Percentiles rank a stretch among this genome's conserved stretches.
Conservation (phyloP, 1,139 yeast species). For the Sugiyamaella paludigena region DNA sequence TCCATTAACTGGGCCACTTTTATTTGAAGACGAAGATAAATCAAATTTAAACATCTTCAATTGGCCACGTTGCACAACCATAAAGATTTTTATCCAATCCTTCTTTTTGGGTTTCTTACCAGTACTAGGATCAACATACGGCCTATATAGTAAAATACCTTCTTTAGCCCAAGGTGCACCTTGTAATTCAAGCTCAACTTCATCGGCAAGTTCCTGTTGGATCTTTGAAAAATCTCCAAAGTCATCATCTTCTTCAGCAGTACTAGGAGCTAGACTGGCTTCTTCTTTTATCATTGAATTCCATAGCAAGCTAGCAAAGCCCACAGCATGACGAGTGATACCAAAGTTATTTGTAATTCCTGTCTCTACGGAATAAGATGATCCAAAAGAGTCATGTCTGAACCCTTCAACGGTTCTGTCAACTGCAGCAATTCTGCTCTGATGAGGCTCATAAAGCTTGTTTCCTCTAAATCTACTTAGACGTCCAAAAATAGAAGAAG, state of each 20-base stretch:
- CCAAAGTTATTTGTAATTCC: constrained; percentile 27
- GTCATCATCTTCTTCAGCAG: constrained; percentile 24
- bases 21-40: constrained; percentile 10
- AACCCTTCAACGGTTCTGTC: constrained; percentile 23
- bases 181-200: constrained; percentile 59
- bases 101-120: constrained; percentile 34
- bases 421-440: constrained; percentile 26
- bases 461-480: constrained; percentile 24
- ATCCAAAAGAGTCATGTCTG: constrained; percentile 32
- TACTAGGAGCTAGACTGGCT: constrained; percentile 9
- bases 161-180: constrained; percentile 80
- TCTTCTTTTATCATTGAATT: constrained; percentile 36
- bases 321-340: constrained; percentile 34
- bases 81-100: constrained; percentile 36
- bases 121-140: constrained; percentile 39
- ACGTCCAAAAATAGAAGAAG: constrained; percentile 28
- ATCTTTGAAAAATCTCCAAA: constrained; percentile 33
- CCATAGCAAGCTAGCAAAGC: constrained; percentile 38
- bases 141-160: constrained; percentile 56
- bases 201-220: constrained; percentile 40
- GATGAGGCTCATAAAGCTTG: constrained; percentile 24
- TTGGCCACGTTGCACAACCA: constrained; percentile 40
- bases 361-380: constrained; percentile 33
- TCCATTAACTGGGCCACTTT: constrained; percentile 17
- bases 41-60: constrained; percentile 36